Evolutionary conservation across 2,329 filamentous ascomycete genomes (phyloP).

Genomic region (Penicillium decumbens): DNA sequence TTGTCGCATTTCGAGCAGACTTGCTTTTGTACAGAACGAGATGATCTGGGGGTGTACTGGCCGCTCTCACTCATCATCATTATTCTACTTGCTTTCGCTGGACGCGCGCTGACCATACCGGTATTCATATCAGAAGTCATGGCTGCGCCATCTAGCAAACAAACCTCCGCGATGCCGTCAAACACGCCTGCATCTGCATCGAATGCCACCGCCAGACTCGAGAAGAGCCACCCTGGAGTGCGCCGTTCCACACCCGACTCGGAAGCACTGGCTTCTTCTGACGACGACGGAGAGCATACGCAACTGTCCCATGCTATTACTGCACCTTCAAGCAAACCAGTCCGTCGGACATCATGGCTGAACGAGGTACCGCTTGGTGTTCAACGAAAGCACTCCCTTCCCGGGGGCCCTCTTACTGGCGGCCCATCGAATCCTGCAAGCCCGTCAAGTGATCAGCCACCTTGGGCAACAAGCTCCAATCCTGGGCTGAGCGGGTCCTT

Average conservation of each 20-base stretch:
- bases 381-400: conserved; percentile 71
- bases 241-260: conserved; percentile 89
- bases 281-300: conserved; percentile 76
- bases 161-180: conserved; percentile 28
- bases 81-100: not conserved
- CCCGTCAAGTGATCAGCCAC: conserved; percentile 61
- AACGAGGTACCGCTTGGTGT: conserved; percentile 70
- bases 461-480: conserved; percentile 40
- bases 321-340: conserved; percentile 56
- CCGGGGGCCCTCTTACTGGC: conserved; percentile 69
- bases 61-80: not conserved
- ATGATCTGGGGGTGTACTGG: not conserved
- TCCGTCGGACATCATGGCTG: conserved; percentile 75
- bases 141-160: conserved; percentile 36
- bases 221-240: conserved; percentile 64
- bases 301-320: conserved; percentile 47
- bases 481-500: conserved; percentile 39
- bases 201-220: conserved; percentile 63
- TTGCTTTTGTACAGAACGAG: not conserved
- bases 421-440: conserved; percentile 77
- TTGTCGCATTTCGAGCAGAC: not conserved
- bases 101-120: not conserved
- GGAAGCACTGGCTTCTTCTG: conserved; percentile 86
- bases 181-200: conserved; percentile 48
- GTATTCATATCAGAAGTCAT: conserved; percentile 35